Percentiles rank a stretch among this genome's conserved stretches.
Conservation (phyloP, 129 eudicot species). For the Helichrysum umbraculigerum region DNA sequence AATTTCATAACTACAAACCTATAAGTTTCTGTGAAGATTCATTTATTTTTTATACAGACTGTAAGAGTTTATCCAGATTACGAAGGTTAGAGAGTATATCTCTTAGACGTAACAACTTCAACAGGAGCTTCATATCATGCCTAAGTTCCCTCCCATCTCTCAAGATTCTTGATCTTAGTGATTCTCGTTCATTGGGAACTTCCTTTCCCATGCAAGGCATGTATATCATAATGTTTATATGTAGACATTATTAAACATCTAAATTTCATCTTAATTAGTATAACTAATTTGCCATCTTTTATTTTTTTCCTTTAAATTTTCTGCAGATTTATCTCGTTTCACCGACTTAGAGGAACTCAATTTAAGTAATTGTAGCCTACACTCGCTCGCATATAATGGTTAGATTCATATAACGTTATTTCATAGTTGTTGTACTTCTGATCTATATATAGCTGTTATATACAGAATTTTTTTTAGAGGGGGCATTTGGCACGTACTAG, state of each 20-base stretch:
- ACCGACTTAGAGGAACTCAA: background rate
- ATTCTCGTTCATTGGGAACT: background rate
- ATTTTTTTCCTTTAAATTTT: too few species aligned
- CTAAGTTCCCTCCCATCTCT: slow-evolving; percentile 26
- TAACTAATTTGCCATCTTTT: background rate
- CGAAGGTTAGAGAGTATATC: slow-evolving; percentile 21
- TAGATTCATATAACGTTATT: too few species aligned
- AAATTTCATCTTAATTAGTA: background rate
- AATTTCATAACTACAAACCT: background rate
- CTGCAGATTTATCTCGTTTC: background rate
- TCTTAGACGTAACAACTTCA: background rate
- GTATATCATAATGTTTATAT: background rate
- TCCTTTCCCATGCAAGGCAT: slow-evolving; percentile 18
- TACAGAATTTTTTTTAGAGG: too few species aligned
- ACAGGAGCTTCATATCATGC: slow-evolving; percentile 31
- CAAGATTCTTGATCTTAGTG: slow-evolving; percentile 17
- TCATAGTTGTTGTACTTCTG: too few species aligned
- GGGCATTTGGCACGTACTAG: too few species aligned
- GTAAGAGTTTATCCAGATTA: slow-evolving; percentile 19
- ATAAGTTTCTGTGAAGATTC: background rate
- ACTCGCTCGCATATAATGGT: background rate
- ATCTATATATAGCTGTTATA: too few species aligned
- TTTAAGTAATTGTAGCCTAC: background rate
- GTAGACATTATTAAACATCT: background rate
- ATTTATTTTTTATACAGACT: background rate